Evolutionary conservation across 768 basidiomycete genomes (phyloP).

Genomic region (Russula compacta): DNA sequence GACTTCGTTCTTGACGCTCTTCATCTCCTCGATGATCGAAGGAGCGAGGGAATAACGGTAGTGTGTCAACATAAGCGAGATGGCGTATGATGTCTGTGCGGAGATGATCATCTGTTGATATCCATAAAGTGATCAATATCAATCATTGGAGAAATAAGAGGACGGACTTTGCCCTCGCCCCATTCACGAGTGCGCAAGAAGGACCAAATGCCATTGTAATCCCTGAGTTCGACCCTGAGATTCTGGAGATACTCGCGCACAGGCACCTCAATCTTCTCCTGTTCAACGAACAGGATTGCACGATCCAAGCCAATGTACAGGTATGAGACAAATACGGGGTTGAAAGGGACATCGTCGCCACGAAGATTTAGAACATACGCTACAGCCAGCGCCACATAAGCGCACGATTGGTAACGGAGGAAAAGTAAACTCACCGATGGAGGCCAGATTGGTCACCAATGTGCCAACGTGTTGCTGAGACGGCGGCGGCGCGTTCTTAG

Average conservation of each 20-base stretch:
- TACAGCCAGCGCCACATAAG: conserved; percentile 23
- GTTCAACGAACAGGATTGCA: conserved; percentile 72
- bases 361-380: conserved; percentile 87
- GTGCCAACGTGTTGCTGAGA: conserved; percentile 58
- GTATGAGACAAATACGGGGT: conserved; percentile 88
- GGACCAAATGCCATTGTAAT: conserved; percentile 73
- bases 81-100: conserved; percentile 71
- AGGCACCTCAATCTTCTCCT: conserved; percentile 49
- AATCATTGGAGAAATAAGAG: background rate
- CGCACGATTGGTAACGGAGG: background rate
- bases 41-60: conserved; percentile 68
- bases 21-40: conserved; percentile 64
- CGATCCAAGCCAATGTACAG: conserved; percentile 56
- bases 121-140: background rate
- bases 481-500: conserved; percentile 50
- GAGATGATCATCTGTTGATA: conserved; percentile 49
- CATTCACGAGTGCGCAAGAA: conserved; percentile 67
- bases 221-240: conserved; percentile 47
- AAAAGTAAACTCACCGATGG: conserved; percentile 44
- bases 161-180: conserved; percentile 64
- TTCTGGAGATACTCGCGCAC: conserved; percentile 48
- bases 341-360: conserved; percentile 84
- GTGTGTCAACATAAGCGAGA: conserved; percentile 77
- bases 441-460: conserved; percentile 59
- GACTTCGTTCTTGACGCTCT: conserved; percentile 80